Base-by-base conservation (phyloP, 805 yeast species). In the Diddensiella caesifluorescens region DNA sequence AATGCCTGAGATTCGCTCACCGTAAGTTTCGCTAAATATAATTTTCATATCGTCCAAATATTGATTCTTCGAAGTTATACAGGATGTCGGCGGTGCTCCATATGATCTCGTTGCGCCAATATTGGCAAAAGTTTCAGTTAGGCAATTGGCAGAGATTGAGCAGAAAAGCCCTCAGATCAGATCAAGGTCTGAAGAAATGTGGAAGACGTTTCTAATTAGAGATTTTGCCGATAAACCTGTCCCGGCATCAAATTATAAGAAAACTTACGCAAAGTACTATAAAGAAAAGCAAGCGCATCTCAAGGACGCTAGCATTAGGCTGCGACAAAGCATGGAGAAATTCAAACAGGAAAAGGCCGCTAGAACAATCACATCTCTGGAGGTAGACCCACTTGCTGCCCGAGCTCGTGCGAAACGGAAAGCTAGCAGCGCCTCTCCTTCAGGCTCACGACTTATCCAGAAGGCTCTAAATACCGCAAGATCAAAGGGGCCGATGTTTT, bases 241-340 rank as follows among this genome's bases (percentile, higher is more conserved):
- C 13, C 67, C 67, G 2, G 31, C 33, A 3, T 23, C 39, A 6
- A 29, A 52, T 12, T 60, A 43, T 47, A 47, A 62, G 5, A 39
- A 49, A n/a, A 43, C 59, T 2, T 67, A 61, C 35, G 27, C 25
- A 19, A 39, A 39, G 48, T 59, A 42, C 39, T 46, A 16, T 45
- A 61, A 50, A 46, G 75, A 69, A 41, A 75, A 70, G 38, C 69
- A 73, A 39, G 68, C 67, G 2, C 74, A 67, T 45, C 49, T 71
- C 43, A 69, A 67, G 35, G 64, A 66, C 7, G 74, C 70, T 38
- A 68, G 73, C 39, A 61, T 61, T 18, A 47, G 67, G 22, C 51
- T 63, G 19, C 49, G 58, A 4, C 49, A 48, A 18, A 54, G 54
- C 31, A 60, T 60, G 48, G 47, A 50, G 25, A 53, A 54, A 47